phyloP scores from a whole-genome alignment of 2,329 filamentous ascomycete genomes.

The Drechslerella dactyloides region DNA sequence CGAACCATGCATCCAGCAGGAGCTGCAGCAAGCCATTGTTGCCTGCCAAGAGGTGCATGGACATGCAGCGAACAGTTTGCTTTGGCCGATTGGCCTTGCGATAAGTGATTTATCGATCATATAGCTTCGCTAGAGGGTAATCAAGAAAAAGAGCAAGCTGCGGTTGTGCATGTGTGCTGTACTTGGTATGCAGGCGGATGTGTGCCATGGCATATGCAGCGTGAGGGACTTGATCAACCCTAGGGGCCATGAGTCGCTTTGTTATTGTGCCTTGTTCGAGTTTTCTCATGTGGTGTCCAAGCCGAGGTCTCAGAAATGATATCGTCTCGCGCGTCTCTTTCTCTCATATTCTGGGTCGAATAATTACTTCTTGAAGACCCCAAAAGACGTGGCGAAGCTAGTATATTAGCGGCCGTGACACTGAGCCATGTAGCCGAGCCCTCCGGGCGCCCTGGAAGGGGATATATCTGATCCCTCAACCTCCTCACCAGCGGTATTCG shows the following conservation, averaged over 20 bases:
- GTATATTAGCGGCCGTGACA: conserved; percentile 46
- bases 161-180: not conserved
- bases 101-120: no score
- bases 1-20: conserved; percentile 25
- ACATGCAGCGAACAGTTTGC: conserved; percentile 34
- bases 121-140: no score
- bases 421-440: conserved; percentile 49
- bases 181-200: not conserved
- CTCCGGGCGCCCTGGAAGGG: conserved; percentile 32
- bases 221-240: no score
- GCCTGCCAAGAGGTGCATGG: conserved; percentile 22
- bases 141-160: no score
- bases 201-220: no score
- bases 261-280: no score
- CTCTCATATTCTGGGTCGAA: not conserved
- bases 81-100: conserved; percentile 36
- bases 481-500: not conserved
- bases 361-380: conserved; percentile 18
- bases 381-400: conserved; percentile 24
- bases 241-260: no score
- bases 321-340: not conserved
- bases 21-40: conserved; percentile 43
- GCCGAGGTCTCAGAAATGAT: conserved; percentile 18
- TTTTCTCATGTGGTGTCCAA: not conserved
- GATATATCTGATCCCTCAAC: conserved; percentile 37